Base-by-base conservation (phyloP, 1,139 yeast species). In the Blastobotrys ciferrii region DNA sequence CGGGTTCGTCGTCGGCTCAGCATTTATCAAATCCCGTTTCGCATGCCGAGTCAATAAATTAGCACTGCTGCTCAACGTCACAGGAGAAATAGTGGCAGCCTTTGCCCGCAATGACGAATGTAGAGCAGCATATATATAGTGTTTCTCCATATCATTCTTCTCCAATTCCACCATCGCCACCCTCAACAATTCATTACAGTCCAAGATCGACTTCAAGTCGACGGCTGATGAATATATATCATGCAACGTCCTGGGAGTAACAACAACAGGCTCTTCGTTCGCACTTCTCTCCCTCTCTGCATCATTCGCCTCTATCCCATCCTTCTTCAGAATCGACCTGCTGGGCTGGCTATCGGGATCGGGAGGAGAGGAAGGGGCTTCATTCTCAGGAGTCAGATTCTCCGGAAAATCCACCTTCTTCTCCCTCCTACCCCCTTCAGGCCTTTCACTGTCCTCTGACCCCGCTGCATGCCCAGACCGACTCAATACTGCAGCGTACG, bases 401-500 rank as follows among this genome's bases (percentile, higher is more conserved):
- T 36, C 40, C 4, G 40, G 40, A 28, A 36, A 36, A 36, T 36
- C 40, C n/a, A 36, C 40, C 40, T 23, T 19, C 17, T 36, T 36
- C 28, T 23, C 28, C 12, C 28, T 36, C 25, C 25, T 19, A n/a
- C 40, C 18, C 7, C 19, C 40, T 18, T 36, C 40, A 7, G 28
- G 9, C 28, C 9, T 9, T 23, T 23, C 28, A 9, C 28, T 23
- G 28, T 23, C 28, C 28, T 23, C 28, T 9, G 28, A 23, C 5
- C 28, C 9, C 9, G 28, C 40, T 18, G 25, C 40, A 12, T 19
- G 40, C 18, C n/a, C 28, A 9, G 40, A 36, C n/a, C 40, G 40
- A 18, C 28, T 36, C 28, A 44, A 40, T 13, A 82, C 89, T 0
- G 81, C 91, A 2, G 59, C 62, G 37, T 69, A 76, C 18, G 83